A percentile compares a stretch with the other conserved stretches of the same genome.
Conservation (phyloP, 2,329 filamentous ascomycete species). For the Alternaria solani region DNA sequence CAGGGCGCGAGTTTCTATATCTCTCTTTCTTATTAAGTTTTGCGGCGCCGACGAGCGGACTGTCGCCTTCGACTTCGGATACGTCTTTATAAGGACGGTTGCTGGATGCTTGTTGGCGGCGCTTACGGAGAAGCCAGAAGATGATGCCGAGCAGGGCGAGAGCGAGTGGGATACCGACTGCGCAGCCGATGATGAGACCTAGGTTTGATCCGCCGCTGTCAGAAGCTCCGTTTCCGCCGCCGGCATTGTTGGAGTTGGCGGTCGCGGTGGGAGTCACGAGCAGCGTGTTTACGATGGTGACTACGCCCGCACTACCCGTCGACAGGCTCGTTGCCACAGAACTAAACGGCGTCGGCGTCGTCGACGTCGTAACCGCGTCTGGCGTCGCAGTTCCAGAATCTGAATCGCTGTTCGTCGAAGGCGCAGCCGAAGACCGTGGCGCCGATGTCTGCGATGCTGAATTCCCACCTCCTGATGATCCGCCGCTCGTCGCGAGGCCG, state of each 20-base stretch:
- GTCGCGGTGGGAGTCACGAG: slow-evolving; percentile 26
- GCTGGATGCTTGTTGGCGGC: slow-evolving; percentile 29
- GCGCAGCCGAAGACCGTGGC: slow-evolving; percentile 1
- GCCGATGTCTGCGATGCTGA: slow-evolving; percentile 25
- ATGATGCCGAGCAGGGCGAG: slow-evolving; percentile 43
- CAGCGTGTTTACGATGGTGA: slow-evolving; percentile 31
- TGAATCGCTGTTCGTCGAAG: slow-evolving; percentile 9
- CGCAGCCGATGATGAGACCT: slow-evolving; percentile 45
- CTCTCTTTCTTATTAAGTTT: slow-evolving; percentile 33
- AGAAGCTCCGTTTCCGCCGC: neutral
- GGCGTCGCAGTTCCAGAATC: slow-evolving; percentile 1
- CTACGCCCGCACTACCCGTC: slow-evolving; percentile 34
- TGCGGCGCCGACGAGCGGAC: slow-evolving; percentile 33
- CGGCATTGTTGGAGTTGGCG: neutral
- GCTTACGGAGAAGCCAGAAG: slow-evolving; percentile 45
- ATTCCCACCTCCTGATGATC: slow-evolving; percentile 18
- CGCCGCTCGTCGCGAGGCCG: slow-evolving; percentile 24
- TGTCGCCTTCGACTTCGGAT: slow-evolving; percentile 23
- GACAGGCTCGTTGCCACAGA: slow-evolving; percentile 34
- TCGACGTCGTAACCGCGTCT: slow-evolving; percentile 3
- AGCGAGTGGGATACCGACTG: slow-evolving; percentile 48
- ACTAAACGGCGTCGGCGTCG: slow-evolving; percentile 30
- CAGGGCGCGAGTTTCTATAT: slow-evolving; percentile 23
- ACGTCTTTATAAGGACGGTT: slow-evolving; percentile 24
- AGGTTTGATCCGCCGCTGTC: slow-evolving; percentile 30